Evolutionary conservation across 805 yeast species (phyloP).

Genomic region (Cyberlindnera euphorbiae): DNA sequence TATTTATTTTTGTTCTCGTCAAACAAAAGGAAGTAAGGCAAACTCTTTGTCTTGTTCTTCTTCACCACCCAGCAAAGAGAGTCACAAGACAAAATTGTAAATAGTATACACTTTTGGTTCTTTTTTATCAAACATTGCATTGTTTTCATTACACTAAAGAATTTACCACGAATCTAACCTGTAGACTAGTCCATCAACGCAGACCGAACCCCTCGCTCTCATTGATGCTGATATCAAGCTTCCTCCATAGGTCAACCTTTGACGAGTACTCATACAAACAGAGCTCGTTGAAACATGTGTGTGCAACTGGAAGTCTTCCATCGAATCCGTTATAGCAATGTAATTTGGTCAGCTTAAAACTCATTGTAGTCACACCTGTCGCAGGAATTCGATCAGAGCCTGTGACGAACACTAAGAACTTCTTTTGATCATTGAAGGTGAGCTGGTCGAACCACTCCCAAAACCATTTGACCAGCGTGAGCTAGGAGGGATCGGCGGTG

Average conservation of each 20-base stretch:
- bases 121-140: conserved; percentile 17
- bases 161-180: too few species aligned
- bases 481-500: conserved; percentile 30
- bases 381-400: conserved; percentile 94
- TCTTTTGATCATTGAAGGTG: conserved; percentile 46
- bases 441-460: conserved; percentile 70
- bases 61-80: conserved; percentile 4
- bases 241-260: conserved; percentile 48
- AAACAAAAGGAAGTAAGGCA: not conserved
- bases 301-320: conserved; percentile 71
- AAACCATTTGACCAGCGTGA: conserved; percentile 66
- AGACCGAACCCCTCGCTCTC: conserved; percentile 89
- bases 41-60: conserved; percentile 1
- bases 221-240: conserved; percentile 62
- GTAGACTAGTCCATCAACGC: too few species aligned
- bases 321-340: conserved; percentile 24
- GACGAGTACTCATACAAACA: conserved; percentile 64
- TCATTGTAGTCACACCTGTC: conserved; percentile 76
- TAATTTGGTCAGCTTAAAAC: conserved; percentile 61
- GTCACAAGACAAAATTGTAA: conserved; percentile 17
- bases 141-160: conserved; percentile 10
- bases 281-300: conserved; percentile 91
- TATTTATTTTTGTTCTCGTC: conserved; percentile 11
- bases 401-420: conserved; percentile 70
- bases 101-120: conserved; percentile 18